Evolutionary conservation across 2,329 filamentous ascomycete genomes (phyloP), one percentile per base, ranked within the genome.

Genomic region (Pseudomassariella vexata): DNA sequence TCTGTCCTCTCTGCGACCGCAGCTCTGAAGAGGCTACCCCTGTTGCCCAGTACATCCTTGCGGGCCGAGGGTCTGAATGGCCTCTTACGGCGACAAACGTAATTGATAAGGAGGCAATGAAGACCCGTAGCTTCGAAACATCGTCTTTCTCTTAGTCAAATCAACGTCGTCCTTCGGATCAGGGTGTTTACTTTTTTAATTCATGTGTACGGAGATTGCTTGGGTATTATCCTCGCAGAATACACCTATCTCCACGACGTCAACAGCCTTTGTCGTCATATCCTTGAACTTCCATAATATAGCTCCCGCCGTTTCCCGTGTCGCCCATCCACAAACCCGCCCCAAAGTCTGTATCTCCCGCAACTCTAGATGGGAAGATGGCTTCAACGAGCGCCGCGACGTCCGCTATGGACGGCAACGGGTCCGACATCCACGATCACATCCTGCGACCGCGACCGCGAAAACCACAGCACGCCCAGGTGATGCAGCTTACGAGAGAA

Each of bases 381-480:
- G 29, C 36, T 34, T 35, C 36, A 20, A 38, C 38, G 11, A 35
- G 34, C 34, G 20, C 29, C 9, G 30, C 33, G 24, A 14, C 35
- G 20, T 25, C 35, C 23, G 27, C 29, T 14, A 25, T 19, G 17
- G 33, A 56, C 25, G 46, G 49, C 27, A 35, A 58, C 32, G n/a
- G n/a, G n/a, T n/a, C n/a, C n/a, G n/a, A n/a, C n/a, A n/a, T n/a
- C n/a, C 50, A 55, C 40, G 67, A 68, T 32, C 53, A 65, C 38
- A 56, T 70, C 32, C 46, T 70, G 34, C 66, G 69, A 5, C 66
- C 70, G 11, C 61, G 70, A 8, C 64, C 67, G 16, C 63, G 65
- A 39, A 73, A 72, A 42, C 62, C 66, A 1, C 55, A 65, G 39
- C 68, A 70, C 35, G 52, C 63, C 3, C 67, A 69, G 44, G 51